These are phyloP conservation scores for Suillus weaverae DNA, from an alignment of 768 basidiomycete species.

Conservation along the genomic window DNA sequence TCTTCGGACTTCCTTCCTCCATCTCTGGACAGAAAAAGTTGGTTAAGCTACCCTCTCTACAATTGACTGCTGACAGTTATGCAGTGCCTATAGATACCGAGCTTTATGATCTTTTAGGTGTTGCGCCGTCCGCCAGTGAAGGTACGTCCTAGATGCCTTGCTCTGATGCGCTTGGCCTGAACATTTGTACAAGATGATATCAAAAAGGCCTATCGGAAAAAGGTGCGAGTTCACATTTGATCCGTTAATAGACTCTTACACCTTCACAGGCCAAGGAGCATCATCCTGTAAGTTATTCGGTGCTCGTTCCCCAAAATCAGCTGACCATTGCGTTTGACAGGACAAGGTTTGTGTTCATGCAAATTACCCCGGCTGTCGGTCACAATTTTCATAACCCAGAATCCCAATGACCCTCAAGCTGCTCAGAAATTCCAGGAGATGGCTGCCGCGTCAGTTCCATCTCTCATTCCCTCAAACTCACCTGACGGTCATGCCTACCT, in stretches of 20 bases:
- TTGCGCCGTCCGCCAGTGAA: constrained; percentile 67
- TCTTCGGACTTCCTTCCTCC: constrained; percentile 8
- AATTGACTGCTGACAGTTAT: constrained; percentile 18
- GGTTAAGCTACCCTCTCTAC: neutral
- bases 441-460: constrained; percentile 71
- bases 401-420: constrained; percentile 85
- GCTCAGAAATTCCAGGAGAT: constrained; percentile 86
- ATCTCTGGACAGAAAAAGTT: constrained; percentile 26
- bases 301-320: constrained; percentile 7
- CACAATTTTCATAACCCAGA: constrained; percentile 42
- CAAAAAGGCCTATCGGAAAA: constrained; percentile 91
- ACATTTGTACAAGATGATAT: constrained; percentile 62
- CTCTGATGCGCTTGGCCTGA: constrained; percentile 12
- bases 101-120: constrained; percentile 84
- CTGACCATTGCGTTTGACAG: constrained; percentile 35
- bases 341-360: constrained; percentile 56
- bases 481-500: constrained; percentile 12
- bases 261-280: constrained; percentile 73
- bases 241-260: constrained; percentile 19
- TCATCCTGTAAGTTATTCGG: constrained; percentile 64
- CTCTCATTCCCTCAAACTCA: constrained; percentile 8
- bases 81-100: constrained; percentile 75
- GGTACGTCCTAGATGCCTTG: constrained; percentile 43
- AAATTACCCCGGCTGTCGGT: neutral
- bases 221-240: constrained; percentile 49